These are phyloP conservation scores for Mortierella hygrophila DNA, from an alignment of 192 early-diverging fungal species.

Conservation along the genomic window DNA sequence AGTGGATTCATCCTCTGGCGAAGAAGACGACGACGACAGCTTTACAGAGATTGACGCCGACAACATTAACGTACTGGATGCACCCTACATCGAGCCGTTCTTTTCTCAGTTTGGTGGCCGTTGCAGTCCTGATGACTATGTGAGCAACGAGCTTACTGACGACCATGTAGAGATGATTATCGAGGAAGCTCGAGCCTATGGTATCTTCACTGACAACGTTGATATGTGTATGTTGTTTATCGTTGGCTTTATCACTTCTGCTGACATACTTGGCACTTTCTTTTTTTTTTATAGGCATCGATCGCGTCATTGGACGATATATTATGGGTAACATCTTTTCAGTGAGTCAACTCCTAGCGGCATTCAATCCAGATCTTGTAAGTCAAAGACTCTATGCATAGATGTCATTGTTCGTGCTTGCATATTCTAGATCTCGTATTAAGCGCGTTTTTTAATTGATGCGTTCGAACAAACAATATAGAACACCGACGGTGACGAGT, in stretches of 20 bases:
- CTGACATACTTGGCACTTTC: background rate
- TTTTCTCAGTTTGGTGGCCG: slow-evolving; percentile 2
- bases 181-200: slow-evolving; percentile 32
- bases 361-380: slow-evolving; percentile 6
- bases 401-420: background rate
- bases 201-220: background rate
- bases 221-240: background rate
- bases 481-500: slow-evolving; percentile 41
- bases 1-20: slow-evolving; percentile 16
- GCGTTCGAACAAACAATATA: slow-evolving; percentile 34
- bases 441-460: background rate
- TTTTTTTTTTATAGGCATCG: slow-evolving; percentile 14
- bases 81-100: background rate
- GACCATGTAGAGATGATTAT: slow-evolving; percentile 16
- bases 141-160: background rate
- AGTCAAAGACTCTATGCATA: background rate
- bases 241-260: background rate
- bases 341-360: slow-evolving; percentile 11
- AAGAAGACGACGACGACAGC: slow-evolving; percentile 41
- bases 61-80: slow-evolving; percentile 29
- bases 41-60: slow-evolving; percentile 49
- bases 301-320: slow-evolving; percentile 15
- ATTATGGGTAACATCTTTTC: background rate
- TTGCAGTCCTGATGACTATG: slow-evolving; percentile 1
- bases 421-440: background rate